Base-by-base conservation (phyloP, 164 flowering plant species). In the Berberis thunbergii region DNA sequence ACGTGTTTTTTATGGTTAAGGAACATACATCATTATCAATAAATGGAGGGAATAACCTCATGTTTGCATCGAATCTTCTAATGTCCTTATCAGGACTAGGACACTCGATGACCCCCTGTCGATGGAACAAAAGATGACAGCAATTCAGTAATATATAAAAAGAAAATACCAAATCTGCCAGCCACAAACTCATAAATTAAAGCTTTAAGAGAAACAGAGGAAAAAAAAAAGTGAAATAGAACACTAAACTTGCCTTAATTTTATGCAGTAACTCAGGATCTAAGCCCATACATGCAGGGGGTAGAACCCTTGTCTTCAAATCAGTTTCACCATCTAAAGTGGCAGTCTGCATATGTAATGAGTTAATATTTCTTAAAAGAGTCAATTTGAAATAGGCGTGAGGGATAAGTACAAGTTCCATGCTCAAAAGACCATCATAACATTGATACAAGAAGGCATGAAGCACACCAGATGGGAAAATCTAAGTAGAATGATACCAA, bases 321-420 rank as follows among this genome's bases (percentile, higher is more conserved):
- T 94, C 97, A 71, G 89, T 91, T 83, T 94, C 99, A 64, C 99
- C 99, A 81, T 94, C 99, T 38, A 94, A 70, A 38, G 99, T 96
- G 59, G 99, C 70, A 63, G 99, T 94, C 99, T 94, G 79, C 71
- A 82, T 54, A 26, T 26, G 5, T 9, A 8, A 26, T 55, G 58
- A 41, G 11, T 13, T 6, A 26, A 52, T 11, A 10, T 52, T 52
- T 3, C 13, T 26, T 52, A 26, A 52, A 52, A 26, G 26, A 26
- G 26, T 26, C 26, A 26, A 26, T 26, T 26, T 26, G 26, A 26
- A 26, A 26, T 26, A 26, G 26, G 26, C 26, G 26, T 26, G 26
- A 26, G 26, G 26, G 26, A 26, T 26, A 26, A 26, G 26, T 26
- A 26, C 26, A 26, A 26, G 26, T 26, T 26, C 26, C 26, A 26